Evolutionary conservation across 345 rosid genomes (phyloP), one percentile per base, ranked within the genome.

Genomic region (Eucalyptus marginata): DNA sequence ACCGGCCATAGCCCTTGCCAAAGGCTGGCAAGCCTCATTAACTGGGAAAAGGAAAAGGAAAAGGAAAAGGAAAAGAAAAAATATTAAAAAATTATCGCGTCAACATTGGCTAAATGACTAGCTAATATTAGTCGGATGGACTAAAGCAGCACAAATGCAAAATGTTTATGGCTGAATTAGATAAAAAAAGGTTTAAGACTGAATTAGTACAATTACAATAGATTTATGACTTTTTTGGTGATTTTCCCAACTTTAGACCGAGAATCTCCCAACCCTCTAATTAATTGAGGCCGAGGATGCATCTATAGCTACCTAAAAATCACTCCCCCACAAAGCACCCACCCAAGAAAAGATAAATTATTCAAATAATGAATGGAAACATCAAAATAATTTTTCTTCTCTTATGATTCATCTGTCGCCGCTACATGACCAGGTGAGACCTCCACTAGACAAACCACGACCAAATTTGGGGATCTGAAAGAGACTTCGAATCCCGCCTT

Each of bases 1-100:
- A 2, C 9, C 0, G 0, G 8, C 1, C 0, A 2, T 0, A 52
- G 2, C 56, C 8, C 56, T 3, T 52, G 58, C 0, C 4, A 2
- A 18, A 52, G 24, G 58, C 2, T 52, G 4, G 25, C 25, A 18
- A 52, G 10, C 25, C 58, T 20, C 58, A 7, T 52, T 1, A 52
- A 2, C 1, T 52, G 2, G 58, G 4, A 52, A 52, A 36, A 36
- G 36, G 40, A 36, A 36, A 36, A 36, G 4, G 2, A 18, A 52
- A 52, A 18, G 1, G 1, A 20, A 18, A 18, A 18, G 1, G 10
- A 7, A 52, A 52, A 52, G 0, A 1, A 18, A 52, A 52, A 52
- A 52, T 52, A 18, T 52, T 52, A 52, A 52, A 52, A 52, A 52
- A 52, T 52, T 18, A 0, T 52, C 2, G 5, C 0, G 4, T 52